A percentile compares a stretch with the other conserved stretches of the same genome.
Evolutionary conservation across 2,329 filamentous ascomycete species (phyloP).

Genomic region (Aspergillus neotritici): DNA sequence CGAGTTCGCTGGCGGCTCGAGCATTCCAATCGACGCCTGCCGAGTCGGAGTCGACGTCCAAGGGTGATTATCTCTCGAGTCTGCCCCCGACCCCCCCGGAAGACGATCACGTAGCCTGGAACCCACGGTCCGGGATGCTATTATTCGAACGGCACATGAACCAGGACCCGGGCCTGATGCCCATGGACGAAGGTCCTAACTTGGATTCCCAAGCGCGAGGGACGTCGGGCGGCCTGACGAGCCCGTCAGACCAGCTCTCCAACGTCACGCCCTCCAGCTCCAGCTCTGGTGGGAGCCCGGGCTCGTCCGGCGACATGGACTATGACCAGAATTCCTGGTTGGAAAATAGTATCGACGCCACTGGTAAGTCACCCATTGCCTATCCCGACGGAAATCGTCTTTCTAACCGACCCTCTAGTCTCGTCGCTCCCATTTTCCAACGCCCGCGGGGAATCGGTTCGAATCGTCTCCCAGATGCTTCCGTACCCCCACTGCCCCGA

Average conservation of each 20-base stretch:
- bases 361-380: conserved; percentile 25
- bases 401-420: conserved; percentile 18
- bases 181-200: conserved; percentile 26
- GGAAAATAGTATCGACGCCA: conserved; percentile 32
- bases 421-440: conserved; percentile 37
- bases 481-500: conserved; percentile 47
- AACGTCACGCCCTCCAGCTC: conserved; percentile 27
- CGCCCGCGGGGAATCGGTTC: conserved; percentile 42
- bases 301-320: conserved; percentile 29
- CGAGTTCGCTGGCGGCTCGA: conserved; percentile 24
- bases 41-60: conserved; percentile 21
- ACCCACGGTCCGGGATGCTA: conserved; percentile 27
- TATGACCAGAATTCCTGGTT: conserved; percentile 33
- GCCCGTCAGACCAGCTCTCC: conserved; percentile 26
- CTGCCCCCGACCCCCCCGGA: conserved; percentile 41
- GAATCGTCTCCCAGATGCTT: conserved; percentile 56
- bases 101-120: conserved; percentile 36
- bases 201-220: conserved; percentile 24
- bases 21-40: conserved; percentile 31
- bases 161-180: conserved; percentile 21
- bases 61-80: conserved; percentile 29
- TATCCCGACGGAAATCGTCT: not conserved
- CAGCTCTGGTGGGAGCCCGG: conserved; percentile 27
- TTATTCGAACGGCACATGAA: conserved; percentile 26
- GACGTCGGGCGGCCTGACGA: conserved; percentile 26